These are phyloP conservation scores for Cicer yamashitae DNA, from an alignment of 306 rosid species.

Conservation along the genomic window DNA sequence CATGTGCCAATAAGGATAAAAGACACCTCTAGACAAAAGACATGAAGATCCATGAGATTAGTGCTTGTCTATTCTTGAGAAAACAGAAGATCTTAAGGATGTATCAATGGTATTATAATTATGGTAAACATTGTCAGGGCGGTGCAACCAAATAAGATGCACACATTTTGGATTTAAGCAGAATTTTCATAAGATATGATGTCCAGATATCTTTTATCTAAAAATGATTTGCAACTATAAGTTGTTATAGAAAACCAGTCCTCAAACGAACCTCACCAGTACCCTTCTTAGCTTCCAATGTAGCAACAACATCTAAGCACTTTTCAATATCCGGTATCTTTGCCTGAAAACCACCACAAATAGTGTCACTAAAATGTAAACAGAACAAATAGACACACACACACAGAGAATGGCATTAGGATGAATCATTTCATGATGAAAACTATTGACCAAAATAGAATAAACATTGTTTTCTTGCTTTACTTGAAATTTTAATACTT, in stretches of 20 bases:
- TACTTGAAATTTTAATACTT: background rate
- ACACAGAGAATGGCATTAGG: background rate
- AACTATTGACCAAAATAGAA: conserved; percentile 5
- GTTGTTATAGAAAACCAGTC: conserved; percentile 11
- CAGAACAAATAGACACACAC: background rate
- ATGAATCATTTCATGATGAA: conserved; percentile 28
- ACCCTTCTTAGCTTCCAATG: conserved; percentile 88
- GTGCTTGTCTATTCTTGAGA: background rate
- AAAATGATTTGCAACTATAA: conserved; percentile 16
- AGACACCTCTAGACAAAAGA: background rate
- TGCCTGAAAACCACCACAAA: conserved; percentile 66
- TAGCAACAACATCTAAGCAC: conserved; percentile 84
- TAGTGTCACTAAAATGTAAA: conserved; percentile 10
- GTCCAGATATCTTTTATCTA: conserved; percentile 22
- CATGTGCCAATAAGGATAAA: conserved; percentile 2
- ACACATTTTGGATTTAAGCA: conserved; percentile 16
- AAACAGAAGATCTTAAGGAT: conserved; percentile 3
- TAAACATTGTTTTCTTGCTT: background rate
- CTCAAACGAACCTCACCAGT: conserved; percentile 92
- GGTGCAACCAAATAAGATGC: conserved; percentile 14
- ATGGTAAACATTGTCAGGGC: conserved; percentile 15
- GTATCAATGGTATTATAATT: background rate
- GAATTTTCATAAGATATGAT: background rate
- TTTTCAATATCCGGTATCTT: conserved; percentile 95
- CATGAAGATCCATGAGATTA: background rate